Evolutionary conservation across 306 rosid genomes (phyloP), one percentile per base, ranked within the genome.

Genomic region (Vicia sativa): DNA sequence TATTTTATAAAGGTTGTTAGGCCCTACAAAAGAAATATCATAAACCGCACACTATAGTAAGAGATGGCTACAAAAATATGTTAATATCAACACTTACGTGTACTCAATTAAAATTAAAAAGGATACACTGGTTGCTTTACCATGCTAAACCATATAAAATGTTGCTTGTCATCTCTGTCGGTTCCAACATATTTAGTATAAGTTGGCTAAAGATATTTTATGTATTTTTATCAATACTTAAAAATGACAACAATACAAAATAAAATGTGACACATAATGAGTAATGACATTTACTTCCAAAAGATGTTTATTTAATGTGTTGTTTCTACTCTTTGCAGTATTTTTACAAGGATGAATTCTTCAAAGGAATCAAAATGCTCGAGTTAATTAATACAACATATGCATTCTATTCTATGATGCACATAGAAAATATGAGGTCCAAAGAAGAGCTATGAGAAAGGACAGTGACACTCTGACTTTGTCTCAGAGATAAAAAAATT

Each of bases 41-140:
- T 35, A 43, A 16, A 44, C 23, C 23, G 23, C 23, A 21, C 23
- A 21, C 23, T 21, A 21, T 21, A 21, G 1, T 21, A 21, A 21
- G 23, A 21, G 23, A 21, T 21, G 23, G 23, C 23, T 21, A 21
- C 23, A 21, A 18, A 45, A 6, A 23, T 46, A 11, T 2, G 6
- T 66, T 26, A 60, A 19, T 13, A 21, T 65, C 14, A 56, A 12
- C 43, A 79, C 59, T 39, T 74, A 31, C 83, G 77, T 70, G 77
- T 57, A 69, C 71, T 64, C 74, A 79, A 73, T 73, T 73, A 29
- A 69, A 13, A 28, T 8, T 41, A 37, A 13, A 39, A 11, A 14
- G 13, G 26, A 4, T 37, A 58, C 55, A 16, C 28, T 49, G 1
- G 28, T 31, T 53, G 62, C 74, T 61, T 67, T 73, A 50, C 62